Conservation (phyloP, 106 monocot species). For the Gastrodia elata region DNA sequence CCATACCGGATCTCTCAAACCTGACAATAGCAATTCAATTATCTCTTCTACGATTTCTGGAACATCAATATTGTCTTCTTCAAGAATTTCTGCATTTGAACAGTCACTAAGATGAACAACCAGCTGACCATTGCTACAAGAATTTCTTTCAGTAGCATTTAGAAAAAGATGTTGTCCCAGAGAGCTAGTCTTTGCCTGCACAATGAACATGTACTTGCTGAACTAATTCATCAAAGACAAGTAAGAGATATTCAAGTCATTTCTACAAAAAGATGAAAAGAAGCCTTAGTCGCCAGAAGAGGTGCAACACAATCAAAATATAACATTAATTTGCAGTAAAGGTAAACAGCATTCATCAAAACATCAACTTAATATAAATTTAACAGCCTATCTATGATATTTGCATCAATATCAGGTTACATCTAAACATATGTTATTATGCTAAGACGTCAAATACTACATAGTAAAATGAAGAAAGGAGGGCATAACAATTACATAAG, state of each 20-base stretch:
- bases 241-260: background rate
- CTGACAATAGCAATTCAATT: conserved; percentile 71
- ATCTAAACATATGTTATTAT: background rate
- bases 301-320: background rate
- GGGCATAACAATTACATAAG: conserved; percentile 6
- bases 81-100: conserved; percentile 14
- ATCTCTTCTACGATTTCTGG: conserved; percentile 95
- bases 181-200: conserved; percentile 47
- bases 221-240: background rate
- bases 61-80: conserved; percentile 69
- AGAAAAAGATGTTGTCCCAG: conserved; percentile 34
- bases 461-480: background rate
- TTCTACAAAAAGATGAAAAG: background rate
- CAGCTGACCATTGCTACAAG: conserved; percentile 9
- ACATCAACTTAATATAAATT: background rate
- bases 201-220: conserved; percentile 3
- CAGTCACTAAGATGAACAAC: conserved; percentile 5
- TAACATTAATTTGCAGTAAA: background rate
- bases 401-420: background rate
- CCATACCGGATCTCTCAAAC: conserved; percentile 87
- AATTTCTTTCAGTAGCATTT: conserved; percentile 11
- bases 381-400: background rate
- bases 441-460: background rate
- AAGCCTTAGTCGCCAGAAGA: background rate
- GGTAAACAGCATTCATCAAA: background rate